These are phyloP conservation scores for Solanum hybrid DNA, from an alignment of 305 asterid species.

Conservation along the genomic window DNA sequence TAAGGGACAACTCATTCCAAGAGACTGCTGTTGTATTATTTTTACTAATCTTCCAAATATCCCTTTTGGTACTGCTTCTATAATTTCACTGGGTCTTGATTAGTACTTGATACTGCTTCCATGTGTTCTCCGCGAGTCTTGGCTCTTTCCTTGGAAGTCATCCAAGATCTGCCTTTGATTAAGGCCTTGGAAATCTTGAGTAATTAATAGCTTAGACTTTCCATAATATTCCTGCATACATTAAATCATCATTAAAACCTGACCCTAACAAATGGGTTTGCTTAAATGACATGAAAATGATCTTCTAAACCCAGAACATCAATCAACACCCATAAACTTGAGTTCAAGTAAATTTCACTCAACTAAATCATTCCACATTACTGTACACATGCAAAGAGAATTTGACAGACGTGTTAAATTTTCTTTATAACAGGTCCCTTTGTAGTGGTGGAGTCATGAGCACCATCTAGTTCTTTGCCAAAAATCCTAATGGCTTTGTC, in stretches of 20 bases:
- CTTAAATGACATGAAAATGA: not conserved
- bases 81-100: not conserved
- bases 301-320: not conserved
- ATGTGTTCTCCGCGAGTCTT: not conserved
- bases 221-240: not conserved
- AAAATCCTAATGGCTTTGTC: not conserved
- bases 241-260: not conserved
- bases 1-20: not conserved
- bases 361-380: not conserved
- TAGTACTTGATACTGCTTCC: not conserved
- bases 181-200: not conserved
- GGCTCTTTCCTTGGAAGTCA: not conserved
- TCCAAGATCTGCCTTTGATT: not conserved
- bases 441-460: not conserved
- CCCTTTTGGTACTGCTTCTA: not conserved
- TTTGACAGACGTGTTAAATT: not conserved
- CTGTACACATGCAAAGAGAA: not conserved
- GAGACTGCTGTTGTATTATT: not conserved
- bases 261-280: not conserved
- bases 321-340: not conserved
- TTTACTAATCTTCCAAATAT: not conserved
- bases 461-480: not conserved
- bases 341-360: not conserved
- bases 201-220: not conserved
- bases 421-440: not conserved